Evolutionary conservation across 2,329 filamentous ascomycete species (phyloP), one percentile per base, ranked within the genome.

Genomic region (Clonostachys sp.): DNA sequence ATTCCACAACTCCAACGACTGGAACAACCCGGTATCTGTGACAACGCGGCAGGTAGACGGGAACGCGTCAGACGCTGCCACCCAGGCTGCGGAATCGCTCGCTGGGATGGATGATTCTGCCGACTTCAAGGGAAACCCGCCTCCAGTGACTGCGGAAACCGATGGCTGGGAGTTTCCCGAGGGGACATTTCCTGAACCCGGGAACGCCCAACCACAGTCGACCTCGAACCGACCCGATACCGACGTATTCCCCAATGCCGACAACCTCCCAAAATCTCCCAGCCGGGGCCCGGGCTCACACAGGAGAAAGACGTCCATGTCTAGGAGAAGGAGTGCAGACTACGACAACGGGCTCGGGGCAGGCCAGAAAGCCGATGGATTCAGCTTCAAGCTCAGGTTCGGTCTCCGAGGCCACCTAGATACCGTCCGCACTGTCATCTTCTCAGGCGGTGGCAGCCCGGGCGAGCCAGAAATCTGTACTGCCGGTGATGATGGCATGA

Each of bases 401-500:
- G 92, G 91, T 5, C 77, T 99, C 5, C 81, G 92, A 45, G 94
- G 94, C 2, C 94, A 99, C 64, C 78, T 99, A 3, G 91, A 97
- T 62, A 91, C 95, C 4, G 90, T 99, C 6, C 86, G 94, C 39
- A 90, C 90, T 1, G 89, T 97, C 49, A 95, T 96, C 53, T 99
- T 99, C 68, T 97, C 91, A 1, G 94, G 94, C 20, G 94, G 94
- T 40, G 94, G 94, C 51, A 96, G 91, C 60, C 91, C 91, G 5
- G 90, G 89, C 5, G 94, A 99, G 62, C 94, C 94, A 2, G 94
- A 99, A 66, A 92, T 99, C 46, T 97, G 92, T 68, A 99, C 92
- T 4, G 90, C 89, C 44, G 90, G 92, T 48, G 94, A 99, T 59
- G 94, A 99, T 63, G 92, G 92, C 48, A 87, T 92, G 57, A 88